These are phyloP conservation scores for Alternaria rosae DNA, from an alignment of 2,329 filamentous ascomycete species.

Conservation along the genomic window DNA sequence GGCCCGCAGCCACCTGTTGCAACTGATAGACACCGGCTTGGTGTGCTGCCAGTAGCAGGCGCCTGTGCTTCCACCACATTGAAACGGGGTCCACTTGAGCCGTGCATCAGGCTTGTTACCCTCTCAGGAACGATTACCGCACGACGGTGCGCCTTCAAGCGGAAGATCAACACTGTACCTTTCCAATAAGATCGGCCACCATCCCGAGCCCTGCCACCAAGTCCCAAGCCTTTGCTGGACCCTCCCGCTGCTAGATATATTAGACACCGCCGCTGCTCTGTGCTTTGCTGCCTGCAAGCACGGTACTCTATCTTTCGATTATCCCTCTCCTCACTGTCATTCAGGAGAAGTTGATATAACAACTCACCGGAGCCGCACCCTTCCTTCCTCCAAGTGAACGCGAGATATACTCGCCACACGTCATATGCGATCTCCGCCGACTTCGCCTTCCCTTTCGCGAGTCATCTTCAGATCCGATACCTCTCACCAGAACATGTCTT, in stretches of 20 bases:
- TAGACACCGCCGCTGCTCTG: slow-evolving; percentile 34
- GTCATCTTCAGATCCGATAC: slow-evolving; percentile 26
- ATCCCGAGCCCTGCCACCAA: slow-evolving; percentile 29
- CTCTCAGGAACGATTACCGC: slow-evolving; percentile 33
- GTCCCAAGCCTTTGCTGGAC: slow-evolving; percentile 39
- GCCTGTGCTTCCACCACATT: slow-evolving; percentile 26
- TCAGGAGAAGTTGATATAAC: slow-evolving; percentile 11
- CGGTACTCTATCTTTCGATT: slow-evolving; percentile 15
- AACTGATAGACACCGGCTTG: slow-evolving; percentile 28
- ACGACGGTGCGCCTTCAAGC: slow-evolving; percentile 35
- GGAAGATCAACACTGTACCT: slow-evolving; percentile 43
- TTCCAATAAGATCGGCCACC: slow-evolving; percentile 41
- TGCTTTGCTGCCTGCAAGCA: slow-evolving; percentile 22
- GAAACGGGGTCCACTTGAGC: slow-evolving; percentile 38
- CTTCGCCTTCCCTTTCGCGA: slow-evolving; percentile 31
- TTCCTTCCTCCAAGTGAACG: slow-evolving; percentile 9
- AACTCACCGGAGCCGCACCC: slow-evolving; percentile 5
- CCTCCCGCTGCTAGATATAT: slow-evolving; percentile 45
- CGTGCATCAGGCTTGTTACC: slow-evolving; percentile 24
- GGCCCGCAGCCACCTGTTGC: slow-evolving; percentile 39
- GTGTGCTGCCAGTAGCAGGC: slow-evolving; percentile 26
- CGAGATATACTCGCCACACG: slow-evolving; percentile 32
- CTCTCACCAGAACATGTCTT: slow-evolving; percentile 36
- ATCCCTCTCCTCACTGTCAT: slow-evolving; percentile 13
- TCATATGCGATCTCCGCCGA: slow-evolving; percentile 37